These are phyloP conservation scores for Solanum bulbocastanum DNA, from an alignment of 257 asterid genomes.

Conservation along the genomic window DNA sequence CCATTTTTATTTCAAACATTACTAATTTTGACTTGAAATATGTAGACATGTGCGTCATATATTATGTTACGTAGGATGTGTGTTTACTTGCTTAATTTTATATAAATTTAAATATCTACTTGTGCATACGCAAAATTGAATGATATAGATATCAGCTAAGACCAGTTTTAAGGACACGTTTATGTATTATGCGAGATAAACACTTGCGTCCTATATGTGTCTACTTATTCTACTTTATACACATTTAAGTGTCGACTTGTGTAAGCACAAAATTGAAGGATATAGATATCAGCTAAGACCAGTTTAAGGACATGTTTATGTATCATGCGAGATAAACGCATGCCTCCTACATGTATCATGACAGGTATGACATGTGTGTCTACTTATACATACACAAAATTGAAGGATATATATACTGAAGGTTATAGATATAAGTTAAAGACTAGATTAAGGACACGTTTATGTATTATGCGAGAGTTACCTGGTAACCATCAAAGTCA, in stretches of 20 bases:
- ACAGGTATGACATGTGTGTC: no score
- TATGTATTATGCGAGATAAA: no score
- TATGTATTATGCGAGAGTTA: neutral
- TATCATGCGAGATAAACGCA: neutral
- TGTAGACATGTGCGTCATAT: accelerated
- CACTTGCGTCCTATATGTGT: no score
- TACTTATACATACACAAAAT: neutral
- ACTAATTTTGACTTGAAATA: neutral
- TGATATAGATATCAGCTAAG: no score
- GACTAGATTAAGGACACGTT: no score
- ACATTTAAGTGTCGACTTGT: neutral
- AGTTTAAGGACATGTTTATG: neutral
- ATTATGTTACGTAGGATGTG: accelerated
- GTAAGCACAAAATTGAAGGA: neutral
- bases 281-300: neutral
- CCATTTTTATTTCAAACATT: neutral
- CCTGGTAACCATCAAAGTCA: conserved; percentile 82
- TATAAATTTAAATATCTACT: no score
- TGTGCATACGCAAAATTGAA: no score
- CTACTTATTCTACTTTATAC: neutral
- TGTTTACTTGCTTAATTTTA: no score
- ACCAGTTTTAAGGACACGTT: no score
- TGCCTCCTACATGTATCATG: no score
- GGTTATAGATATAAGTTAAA: no score
- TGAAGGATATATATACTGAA: no score